Evolutionary conservation across 306 rosid species (phyloP), one percentile per base, ranked within the genome.

Genomic region (Quillaja saponaria): DNA sequence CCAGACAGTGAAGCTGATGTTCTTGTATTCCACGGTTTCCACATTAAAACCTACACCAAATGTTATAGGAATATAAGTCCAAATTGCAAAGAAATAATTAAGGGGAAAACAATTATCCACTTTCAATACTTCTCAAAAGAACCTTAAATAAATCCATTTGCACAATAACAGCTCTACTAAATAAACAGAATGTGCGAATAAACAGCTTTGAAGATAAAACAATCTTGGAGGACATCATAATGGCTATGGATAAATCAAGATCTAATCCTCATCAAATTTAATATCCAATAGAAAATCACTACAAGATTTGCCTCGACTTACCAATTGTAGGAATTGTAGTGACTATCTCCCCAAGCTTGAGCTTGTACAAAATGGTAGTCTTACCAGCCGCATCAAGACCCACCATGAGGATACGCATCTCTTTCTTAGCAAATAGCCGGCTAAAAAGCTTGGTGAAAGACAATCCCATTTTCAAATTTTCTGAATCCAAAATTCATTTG

Each of bases 1-100:
- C 97, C 97, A 90, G 51, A 90, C 97, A 44, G 97, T 90, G 71
- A 90, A 90, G 86, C 97, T 90, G 75, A 90, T 90, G 95, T 90
- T 90, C 83, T 90, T 87, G 64, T 90, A 90, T 71, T 87, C 95
- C 62, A 90, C 95, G 5, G 97, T 90, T 85, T 90, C 97, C 70
- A 90, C 97, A 53, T 90, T 90, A 72, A 90, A 90, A 37, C 97
- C 97, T 90, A 70, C 54, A 65, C 34, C 65, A 54, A 55, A 58
- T 7, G n/a, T 67, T 3, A 34, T n/a, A n/a, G n/a, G n/a, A n/a
- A n/a, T 42, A 71, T 62, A 13, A 68, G 64, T 71, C 15, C 37
- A 11, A 11, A 46, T 53, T 58, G 8, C 34, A 52, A 25, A 25
- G 31, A 28, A 17, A 54, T 14, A 19, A 37, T 8, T 1, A 49